phyloP scores from a whole-genome alignment of 106 monocot species.

The Amphibolis antarctica region DNA sequence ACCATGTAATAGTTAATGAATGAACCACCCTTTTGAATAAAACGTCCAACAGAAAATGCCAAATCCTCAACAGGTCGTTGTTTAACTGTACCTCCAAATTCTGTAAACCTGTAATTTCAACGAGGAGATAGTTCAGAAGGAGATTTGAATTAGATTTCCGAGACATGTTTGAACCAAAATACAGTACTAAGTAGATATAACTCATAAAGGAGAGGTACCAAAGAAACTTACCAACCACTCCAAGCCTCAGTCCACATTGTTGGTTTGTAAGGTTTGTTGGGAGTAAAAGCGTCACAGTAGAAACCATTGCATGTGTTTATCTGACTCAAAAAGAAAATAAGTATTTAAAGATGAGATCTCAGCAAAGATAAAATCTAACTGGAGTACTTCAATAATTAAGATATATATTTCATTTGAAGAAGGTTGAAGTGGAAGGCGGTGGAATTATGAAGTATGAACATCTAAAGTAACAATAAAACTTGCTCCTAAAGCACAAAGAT shows the following conservation, averaged over 20 bases:
- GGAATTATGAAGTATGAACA: too few relatives aligned
- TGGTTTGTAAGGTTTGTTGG: conserved; percentile 88
- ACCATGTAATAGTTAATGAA: conserved; percentile 98
- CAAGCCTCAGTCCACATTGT: conserved; percentile 97
- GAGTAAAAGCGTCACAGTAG: conserved; percentile 80
- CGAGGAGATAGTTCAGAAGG: background rate
- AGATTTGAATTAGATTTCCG: background rate
- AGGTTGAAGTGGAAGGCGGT: too few relatives aligned
- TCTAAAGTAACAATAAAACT: too few relatives aligned
- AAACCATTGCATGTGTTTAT: conserved; percentile 96
- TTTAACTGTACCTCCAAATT: conserved; percentile 71
- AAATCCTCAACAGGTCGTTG: conserved; percentile 85
- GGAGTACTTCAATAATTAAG: too few relatives aligned
- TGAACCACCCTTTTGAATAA: conserved; percentile 84
- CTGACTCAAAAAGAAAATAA: conserved; percentile 31
- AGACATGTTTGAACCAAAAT: background rate
- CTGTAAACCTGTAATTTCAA: conserved; percentile 61
- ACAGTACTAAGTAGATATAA: background rate
- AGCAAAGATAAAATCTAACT: background rate
- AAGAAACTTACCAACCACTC: conserved; percentile 77
- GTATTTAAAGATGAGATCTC: background rate
- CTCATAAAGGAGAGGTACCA: background rate
- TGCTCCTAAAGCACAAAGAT: too few relatives aligned
- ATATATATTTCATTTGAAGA: too few relatives aligned
- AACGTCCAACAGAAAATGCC: conserved; percentile 89